Conservation (phyloP, 192 early-diverging fungal genomes). For the Coemansia pectinata region DNA sequence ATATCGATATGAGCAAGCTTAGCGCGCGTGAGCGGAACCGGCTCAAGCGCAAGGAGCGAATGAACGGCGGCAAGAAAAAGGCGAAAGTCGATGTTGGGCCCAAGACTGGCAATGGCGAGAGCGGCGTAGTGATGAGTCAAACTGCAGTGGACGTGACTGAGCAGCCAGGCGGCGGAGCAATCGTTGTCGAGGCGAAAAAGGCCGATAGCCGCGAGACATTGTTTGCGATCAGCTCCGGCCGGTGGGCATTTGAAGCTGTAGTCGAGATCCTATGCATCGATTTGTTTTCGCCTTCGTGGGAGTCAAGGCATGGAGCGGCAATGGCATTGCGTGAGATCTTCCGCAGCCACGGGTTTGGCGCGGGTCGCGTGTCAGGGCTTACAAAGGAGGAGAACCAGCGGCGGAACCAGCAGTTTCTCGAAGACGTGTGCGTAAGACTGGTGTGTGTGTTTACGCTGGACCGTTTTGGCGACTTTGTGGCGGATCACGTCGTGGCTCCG, state of each 20-base stretch:
- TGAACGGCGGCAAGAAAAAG: constrained; percentile 76
- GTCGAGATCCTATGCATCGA: constrained; percentile 70
- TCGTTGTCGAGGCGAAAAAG: constrained; percentile 70
- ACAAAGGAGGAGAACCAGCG: constrained; percentile 59
- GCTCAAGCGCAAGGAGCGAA: constrained; percentile 85
- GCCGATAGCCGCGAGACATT: constrained; percentile 45
- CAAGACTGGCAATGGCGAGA: constrained; percentile 11
- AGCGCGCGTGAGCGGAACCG: constrained; percentile 87
- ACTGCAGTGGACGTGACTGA: constrained; percentile 38
- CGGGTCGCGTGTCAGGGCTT: constrained; percentile 67
- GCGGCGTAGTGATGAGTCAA: not conserved
- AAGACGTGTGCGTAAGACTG: constrained; percentile 87
- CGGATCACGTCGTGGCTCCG: constrained; percentile 92
- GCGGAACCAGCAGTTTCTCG: constrained; percentile 77
- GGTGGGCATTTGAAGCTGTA: constrained; percentile 73
- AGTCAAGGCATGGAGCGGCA: constrained; percentile 93
- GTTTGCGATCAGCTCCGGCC: constrained; percentile 54
- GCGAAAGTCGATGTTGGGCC: constrained; percentile 14
- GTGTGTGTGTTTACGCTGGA: constrained; percentile 93
- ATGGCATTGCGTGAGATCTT: constrained; percentile 90
- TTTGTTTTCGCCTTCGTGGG: constrained; percentile 80
- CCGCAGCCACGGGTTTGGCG: constrained; percentile 81
- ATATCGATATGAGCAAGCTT: constrained; percentile 71
- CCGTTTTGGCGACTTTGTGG: constrained; percentile 95
- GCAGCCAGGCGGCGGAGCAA: constrained; percentile 57